Percentiles rank a stretch among this genome's conserved stretches.
These are phyloP conservation scores for Chrysoporthe puriensis DNA, from an alignment of 2,329 filamentous ascomycete species.

Conservation along the genomic window DNA sequence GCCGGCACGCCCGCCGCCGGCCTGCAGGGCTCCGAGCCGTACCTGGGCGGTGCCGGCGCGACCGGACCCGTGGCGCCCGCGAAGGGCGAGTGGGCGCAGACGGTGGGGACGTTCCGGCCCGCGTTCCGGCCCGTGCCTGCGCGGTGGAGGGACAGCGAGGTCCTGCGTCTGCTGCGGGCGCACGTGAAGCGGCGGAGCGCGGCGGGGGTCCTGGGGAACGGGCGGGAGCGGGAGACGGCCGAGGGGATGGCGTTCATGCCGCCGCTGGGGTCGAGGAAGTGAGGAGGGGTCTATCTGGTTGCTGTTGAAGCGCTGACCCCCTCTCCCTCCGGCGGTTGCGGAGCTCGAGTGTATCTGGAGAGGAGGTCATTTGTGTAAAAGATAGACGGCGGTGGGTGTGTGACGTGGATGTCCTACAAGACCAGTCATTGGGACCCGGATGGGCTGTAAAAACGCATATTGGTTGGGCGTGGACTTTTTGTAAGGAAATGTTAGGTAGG, in stretches of 20 bases:
- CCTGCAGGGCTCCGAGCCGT: constrained; percentile 33
- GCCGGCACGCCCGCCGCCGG: constrained; percentile 38
- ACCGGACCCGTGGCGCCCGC: constrained; percentile 40
- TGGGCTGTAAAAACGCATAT: not conserved
- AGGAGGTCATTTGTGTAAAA: too few species aligned
- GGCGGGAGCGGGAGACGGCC: constrained; percentile 39
- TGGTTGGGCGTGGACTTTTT: not conserved
- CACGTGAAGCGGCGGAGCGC: constrained; percentile 79
- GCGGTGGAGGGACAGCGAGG: constrained; percentile 83
- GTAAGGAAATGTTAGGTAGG: constrained; percentile 5
- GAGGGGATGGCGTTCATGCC: constrained; percentile 63
- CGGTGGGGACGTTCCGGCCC: constrained; percentile 89
- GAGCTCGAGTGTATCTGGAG: not conserved
- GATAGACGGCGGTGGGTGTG: not conserved
- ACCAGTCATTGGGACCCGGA: not conserved
- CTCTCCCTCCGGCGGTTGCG: too few species aligned
- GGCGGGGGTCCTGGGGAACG: constrained; percentile 50
- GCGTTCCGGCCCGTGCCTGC: constrained; percentile 88
- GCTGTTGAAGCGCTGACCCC: too few species aligned
- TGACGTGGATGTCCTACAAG: not conserved
- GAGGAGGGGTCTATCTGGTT: not conserved
- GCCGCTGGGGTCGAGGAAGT: constrained; percentile 38
- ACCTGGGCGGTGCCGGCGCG: constrained; percentile 31
- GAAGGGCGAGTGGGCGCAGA: constrained; percentile 92
- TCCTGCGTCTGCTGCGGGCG: constrained; percentile 73